Evolutionary conservation across 768 basidiomycete species (phyloP), one percentile per base, ranked within the genome.

Genomic region (Plicaturopsis crispa): DNA sequence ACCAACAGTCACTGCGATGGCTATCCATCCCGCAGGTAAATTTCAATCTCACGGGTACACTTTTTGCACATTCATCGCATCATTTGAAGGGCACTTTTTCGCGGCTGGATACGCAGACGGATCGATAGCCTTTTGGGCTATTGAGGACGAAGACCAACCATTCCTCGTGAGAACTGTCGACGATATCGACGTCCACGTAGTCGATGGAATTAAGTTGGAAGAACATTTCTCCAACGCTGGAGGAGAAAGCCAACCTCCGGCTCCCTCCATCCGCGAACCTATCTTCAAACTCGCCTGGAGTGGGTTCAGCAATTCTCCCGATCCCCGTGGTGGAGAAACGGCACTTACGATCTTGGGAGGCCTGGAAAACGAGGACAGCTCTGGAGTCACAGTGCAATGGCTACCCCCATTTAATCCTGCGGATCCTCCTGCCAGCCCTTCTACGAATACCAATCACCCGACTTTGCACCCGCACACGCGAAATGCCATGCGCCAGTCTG

Each of bases 231-330:
- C 54, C 23, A 38, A 41, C 5, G 48, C 47, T 6, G 44, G 48
- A 8, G 45, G 50, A 13, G 33, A 47, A 5, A 36, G 41, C 4
- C 36, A 45, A 23, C 36, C 38, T 13, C 36, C 45, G 22, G 41
- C 23, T 19, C 50, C 59, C 16, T 28, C 26, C 26, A 14, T 14
- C 53, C 44, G 80, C 47, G 89, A 92, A 50, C 86, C 91, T 4
- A 75, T 96, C 23, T 90, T 85, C 69, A 91, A 86, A 53, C 64
- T 93, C 4, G 66, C 83, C 1, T 96, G 90, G 91, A 84, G 82
- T 40, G 72, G 75, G 1, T 89, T 82, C 56, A 65, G 80, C 0
- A 78, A 81, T 50, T 75, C 76, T 2, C 51, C 67, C 4, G 78
- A 81, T 63, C 67, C 77, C 35, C 61, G 79, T 51, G 69, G 84